These are phyloP conservation scores for Talaromyces pinophilus DNA, from an alignment of 2,329 filamentous ascomycete genomes.

Conservation along the genomic window DNA sequence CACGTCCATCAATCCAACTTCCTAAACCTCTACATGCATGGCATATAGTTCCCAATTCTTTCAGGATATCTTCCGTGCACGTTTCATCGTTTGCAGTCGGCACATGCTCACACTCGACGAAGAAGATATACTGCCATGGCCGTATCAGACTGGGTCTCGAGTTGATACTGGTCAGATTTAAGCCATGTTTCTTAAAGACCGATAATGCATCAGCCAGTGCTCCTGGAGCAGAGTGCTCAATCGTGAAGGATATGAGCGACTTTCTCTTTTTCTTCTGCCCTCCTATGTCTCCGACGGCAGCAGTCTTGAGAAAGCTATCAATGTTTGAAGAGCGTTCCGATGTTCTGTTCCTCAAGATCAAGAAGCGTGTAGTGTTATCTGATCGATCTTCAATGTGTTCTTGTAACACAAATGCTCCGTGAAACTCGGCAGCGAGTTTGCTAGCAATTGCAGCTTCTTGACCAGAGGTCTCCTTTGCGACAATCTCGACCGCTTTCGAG, in stretches of 20 bases:
- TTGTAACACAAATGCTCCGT: slow-evolving; percentile 67
- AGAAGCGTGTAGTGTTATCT: slow-evolving; percentile 52
- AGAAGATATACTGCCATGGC: slow-evolving; percentile 92
- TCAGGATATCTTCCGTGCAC: slow-evolving; percentile 34
- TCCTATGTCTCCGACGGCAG: slow-evolving; percentile 7
- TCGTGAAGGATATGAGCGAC: slow-evolving; percentile 78
- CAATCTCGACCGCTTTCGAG: slow-evolving; percentile 78
- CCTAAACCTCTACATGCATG: slow-evolving; percentile 43
- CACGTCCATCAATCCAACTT: slow-evolving; percentile 42
- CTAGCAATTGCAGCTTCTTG: slow-evolving; percentile 76
- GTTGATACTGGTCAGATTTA: slow-evolving; percentile 91
- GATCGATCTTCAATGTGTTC: slow-evolving; percentile 51
- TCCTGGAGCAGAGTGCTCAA: slow-evolving; percentile 75
- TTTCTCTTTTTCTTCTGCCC: slow-evolving; percentile 51
- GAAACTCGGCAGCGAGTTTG: slow-evolving; percentile 67
- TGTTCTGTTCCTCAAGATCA: slow-evolving; percentile 44
- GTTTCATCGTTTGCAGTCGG: slow-evolving; percentile 40
- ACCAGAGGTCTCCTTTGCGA: slow-evolving; percentile 58
- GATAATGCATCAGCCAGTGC: slow-evolving; percentile 77
- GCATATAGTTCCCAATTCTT: slow-evolving; percentile 39
- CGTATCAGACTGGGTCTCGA: slow-evolving; percentile 73
- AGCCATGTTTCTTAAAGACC: slow-evolving; percentile 69
- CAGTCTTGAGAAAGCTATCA: slow-evolving; percentile 26
- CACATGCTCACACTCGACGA: slow-evolving; percentile 73
- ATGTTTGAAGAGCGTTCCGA: slow-evolving; percentile 30